These are phyloP conservation scores for Niebla homalea DNA, from an alignment of 495 filamentous ascomycete genomes.

Conservation along the genomic window DNA sequence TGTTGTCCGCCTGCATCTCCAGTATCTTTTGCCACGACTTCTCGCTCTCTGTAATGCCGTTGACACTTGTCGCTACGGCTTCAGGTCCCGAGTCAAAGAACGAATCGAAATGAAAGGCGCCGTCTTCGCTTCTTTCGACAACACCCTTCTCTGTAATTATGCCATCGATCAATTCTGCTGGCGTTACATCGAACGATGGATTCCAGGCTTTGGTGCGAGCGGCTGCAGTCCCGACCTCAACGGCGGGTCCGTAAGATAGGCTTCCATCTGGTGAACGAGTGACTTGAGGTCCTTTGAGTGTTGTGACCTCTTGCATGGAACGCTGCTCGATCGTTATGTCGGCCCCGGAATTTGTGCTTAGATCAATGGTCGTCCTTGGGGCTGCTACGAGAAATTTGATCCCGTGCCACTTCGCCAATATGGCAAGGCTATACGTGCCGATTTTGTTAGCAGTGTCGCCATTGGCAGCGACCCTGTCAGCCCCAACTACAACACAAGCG, in stretches of 20 bases:
- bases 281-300: constrained; percentile 54
- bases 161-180: constrained; percentile 72
- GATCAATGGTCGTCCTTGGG: constrained; percentile 85
- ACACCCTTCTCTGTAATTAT: constrained; percentile 89
- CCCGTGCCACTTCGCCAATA: constrained; percentile 71
- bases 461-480: constrained; percentile 89
- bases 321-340: constrained; percentile 85
- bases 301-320: constrained; percentile 61
- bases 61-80: background rate
- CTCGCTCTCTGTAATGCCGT: no score
- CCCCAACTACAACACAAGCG: constrained; percentile 80
- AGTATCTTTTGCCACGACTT: no score
- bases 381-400: constrained; percentile 93
- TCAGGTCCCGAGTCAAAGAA: constrained; percentile 29
- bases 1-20: no score
- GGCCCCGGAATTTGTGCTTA: constrained; percentile 57
- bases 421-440: constrained; percentile 84
- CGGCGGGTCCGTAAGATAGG: constrained; percentile 21
- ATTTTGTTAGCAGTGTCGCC: constrained; percentile 99
- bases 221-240: constrained; percentile 67
- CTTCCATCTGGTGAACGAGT: constrained; percentile 30
- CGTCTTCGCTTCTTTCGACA: constrained; percentile 60
- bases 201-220: constrained; percentile 82
- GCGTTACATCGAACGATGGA: constrained; percentile 91
- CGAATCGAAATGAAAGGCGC: constrained; percentile 46